Evolutionary conservation across 768 basidiomycete genomes (phyloP).

Genomic region (Dacryopinax spathularia): DNA sequence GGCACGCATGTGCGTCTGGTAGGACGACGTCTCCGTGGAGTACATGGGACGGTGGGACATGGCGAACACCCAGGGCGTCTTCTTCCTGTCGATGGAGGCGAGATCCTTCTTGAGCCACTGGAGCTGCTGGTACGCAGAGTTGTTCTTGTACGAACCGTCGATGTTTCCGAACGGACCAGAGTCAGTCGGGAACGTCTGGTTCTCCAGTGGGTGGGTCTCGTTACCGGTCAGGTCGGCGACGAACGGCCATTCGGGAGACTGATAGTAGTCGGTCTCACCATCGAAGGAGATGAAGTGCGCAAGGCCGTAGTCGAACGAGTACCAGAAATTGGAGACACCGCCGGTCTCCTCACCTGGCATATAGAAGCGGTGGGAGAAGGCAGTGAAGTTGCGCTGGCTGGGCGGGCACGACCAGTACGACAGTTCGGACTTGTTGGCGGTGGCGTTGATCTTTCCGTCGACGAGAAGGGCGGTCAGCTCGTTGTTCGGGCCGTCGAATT

Average conservation of each 20-base stretch:
- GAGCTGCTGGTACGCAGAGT: constrained; percentile 5
- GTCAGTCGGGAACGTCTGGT: constrained; percentile 11
- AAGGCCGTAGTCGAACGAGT: constrained; percentile 18
- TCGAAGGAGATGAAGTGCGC: constrained; percentile 18
- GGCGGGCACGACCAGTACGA: constrained; percentile 6
- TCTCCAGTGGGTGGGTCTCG: constrained; percentile 11
- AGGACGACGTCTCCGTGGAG: constrained; percentile 3
- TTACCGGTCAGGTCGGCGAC: constrained; percentile 13
- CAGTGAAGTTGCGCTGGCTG: constrained; percentile 13
- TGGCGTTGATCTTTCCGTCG: constrained; percentile 8
- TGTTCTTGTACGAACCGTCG: constrained; percentile 5
- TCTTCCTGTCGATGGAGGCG: constrained; percentile 14
- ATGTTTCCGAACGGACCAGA: constrained; percentile 13
- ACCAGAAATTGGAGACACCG: constrained; percentile 17
- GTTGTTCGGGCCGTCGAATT: constrained; percentile 6
- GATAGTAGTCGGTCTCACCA: constrained; percentile 15
- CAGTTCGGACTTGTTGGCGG: constrained; percentile 5
- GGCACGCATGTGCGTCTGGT: constrained; percentile 10
- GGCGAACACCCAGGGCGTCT: constrained; percentile 19
- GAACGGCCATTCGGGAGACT: constrained; percentile 12
- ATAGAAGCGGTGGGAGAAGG: constrained; percentile 14
- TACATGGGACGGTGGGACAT: constrained; percentile 15
- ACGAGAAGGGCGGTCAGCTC: background rate
- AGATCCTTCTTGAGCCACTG: constrained; percentile 18
- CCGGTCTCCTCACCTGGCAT: constrained; percentile 15